Evolutionary conservation across 257 asterid species (phyloP).

Genomic region (Solanum verrucosum): DNA sequence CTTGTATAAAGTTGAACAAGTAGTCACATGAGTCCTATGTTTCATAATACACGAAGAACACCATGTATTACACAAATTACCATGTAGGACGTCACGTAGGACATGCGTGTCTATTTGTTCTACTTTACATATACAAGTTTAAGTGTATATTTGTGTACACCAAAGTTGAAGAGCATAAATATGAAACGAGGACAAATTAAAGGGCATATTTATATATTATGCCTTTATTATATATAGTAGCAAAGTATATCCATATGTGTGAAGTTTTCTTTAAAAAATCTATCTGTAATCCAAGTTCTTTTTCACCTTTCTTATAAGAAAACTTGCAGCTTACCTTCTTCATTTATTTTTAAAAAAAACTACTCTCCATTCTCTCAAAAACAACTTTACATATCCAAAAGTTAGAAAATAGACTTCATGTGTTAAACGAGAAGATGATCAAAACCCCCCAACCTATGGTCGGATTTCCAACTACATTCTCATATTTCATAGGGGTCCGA

Average conservation of each 20-base stretch:
- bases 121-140: background rate
- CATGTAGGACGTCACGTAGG: too few species aligned
- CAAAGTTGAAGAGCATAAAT: background rate
- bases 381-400: background rate
- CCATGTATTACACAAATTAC: background rate
- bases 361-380: too few species aligned
- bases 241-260: background rate
- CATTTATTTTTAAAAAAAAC: too few species aligned
- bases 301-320: background rate
- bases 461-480: too few species aligned
- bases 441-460: too few species aligned
- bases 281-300: background rate
- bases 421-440: too few species aligned
- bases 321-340: background rate
- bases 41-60: background rate
- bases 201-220: too few species aligned
- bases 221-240: background rate
- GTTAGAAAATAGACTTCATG: too few species aligned
- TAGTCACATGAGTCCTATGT: background rate
- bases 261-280: background rate
- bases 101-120: background rate
- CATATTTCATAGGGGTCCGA: too few species aligned
- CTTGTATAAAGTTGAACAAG: background rate
- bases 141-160: background rate
- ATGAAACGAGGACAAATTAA: background rate